A percentile compares a stretch with the other conserved stretches of the same genome.
Evolutionary conservation across 2,329 filamentous ascomycete genomes (phyloP).

Genomic region (Huntiella moniliformis): DNA sequence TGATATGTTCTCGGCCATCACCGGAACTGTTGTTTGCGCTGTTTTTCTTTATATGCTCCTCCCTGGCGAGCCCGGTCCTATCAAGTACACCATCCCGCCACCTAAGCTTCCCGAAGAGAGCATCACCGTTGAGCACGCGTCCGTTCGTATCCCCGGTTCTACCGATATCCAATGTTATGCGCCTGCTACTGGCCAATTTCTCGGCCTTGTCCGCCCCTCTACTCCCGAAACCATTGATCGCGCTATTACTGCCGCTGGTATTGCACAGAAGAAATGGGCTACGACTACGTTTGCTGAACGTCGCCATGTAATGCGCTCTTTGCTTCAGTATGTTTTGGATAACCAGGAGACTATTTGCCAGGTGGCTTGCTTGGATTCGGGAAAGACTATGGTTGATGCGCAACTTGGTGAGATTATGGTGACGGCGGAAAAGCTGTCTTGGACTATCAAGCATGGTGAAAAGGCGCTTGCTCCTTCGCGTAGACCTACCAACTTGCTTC

Average conservation of each 20-base stretch:
- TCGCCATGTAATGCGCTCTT: slow-evolving; percentile 57
- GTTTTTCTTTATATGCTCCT: slow-evolving; percentile 17
- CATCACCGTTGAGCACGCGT: slow-evolving; percentile 37
- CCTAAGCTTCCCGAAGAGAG: slow-evolving; percentile 42
- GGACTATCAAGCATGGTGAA: slow-evolving; percentile 85
- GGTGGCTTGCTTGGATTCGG: slow-evolving; percentile 76
- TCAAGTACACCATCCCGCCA: slow-evolving; percentile 40
- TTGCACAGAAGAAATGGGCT: slow-evolving; percentile 62
- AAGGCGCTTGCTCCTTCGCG: slow-evolving; percentile 51
- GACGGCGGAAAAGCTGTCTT: slow-evolving; percentile 81
- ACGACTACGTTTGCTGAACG: slow-evolving; percentile 60
- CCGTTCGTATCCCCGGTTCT: slow-evolving; percentile 45
- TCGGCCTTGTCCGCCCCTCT: slow-evolving; percentile 61
- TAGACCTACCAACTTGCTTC: slow-evolving; percentile 74
- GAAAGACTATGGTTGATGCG: slow-evolving; percentile 91
- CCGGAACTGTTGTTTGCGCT: slow-evolving; percentile 18
- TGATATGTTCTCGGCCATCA: slow-evolving; percentile 16
- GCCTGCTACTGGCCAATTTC: slow-evolving; percentile 70
- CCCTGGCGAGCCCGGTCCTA: slow-evolving; percentile 22
- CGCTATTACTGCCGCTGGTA: slow-evolving; percentile 51
- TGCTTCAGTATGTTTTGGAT: slow-evolving; percentile 69
- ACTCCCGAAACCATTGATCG: slow-evolving; percentile 62
- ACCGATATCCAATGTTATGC: slow-evolving; percentile 67
- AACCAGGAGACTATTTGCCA: slow-evolving; percentile 76
- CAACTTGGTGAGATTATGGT: slow-evolving; percentile 88